Base-by-base conservation (phyloP, 2,329 filamentous ascomycete species). In the Colletotrichum magnum region DNA sequence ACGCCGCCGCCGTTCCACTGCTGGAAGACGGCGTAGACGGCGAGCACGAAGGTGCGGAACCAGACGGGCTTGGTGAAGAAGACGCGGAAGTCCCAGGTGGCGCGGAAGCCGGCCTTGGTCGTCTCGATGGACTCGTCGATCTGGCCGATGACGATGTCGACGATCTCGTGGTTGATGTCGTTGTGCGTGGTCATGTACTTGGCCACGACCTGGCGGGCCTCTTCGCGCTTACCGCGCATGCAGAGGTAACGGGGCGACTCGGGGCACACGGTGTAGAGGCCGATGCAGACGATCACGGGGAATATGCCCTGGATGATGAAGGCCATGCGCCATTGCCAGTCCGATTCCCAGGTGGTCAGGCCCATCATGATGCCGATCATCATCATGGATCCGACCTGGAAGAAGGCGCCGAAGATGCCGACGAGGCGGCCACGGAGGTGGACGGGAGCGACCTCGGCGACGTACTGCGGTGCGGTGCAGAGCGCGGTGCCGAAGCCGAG, bases 401-500 rank as follows among this genome's bases (percentile, higher is more conserved):
- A 85, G 70, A 79, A 84, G 9, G 83, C 83, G 6, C 83, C 83
- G 54, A 85, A 85, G 41, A 85, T 77, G 48, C 83, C 83, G 24
- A 86, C 83, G 45, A 85, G 77, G 28, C 81, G 78, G 72, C 84
- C 79, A 71, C 83, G 78, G 4, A 77, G 71, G n/a, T 77, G 75
- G 16, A 74, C 41, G 1, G 75, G 75, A 3, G 75, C 74, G 16
- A 77, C 65, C 64, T 77, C 75, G 21, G 75, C 75, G 52, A 77
- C 75, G 68, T 76, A 77, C 57, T 77, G 75, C 0, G 75, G 72
- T 6, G 75, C 74, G 3, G 74, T 75, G 52, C 74, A 75, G 36
- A 77, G 72, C 0, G 75, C 74, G 53, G 73, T 80, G 73, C 82
- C 82, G 61, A 89, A 89, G 18, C 88, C 88, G 0, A 89, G 83